These are phyloP conservation scores for Histomonas meleagridis DNA, from an alignment of 208 protist genomes.

Conservation along the genomic window DNA sequence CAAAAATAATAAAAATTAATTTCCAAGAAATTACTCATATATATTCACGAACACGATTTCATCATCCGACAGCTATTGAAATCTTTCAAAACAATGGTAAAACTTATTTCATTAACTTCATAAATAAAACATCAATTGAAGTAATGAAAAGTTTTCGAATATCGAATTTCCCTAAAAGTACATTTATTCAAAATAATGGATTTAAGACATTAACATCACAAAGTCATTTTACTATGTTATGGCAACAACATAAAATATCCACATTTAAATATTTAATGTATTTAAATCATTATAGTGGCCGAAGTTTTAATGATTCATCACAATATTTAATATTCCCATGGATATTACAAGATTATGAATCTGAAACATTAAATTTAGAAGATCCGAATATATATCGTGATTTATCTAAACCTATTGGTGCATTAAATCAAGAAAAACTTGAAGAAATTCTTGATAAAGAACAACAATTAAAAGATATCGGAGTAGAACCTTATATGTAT, in stretches of 20 bases:
- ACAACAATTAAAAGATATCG: neutral
- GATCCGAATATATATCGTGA: constrained; percentile 45
- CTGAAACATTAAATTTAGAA: neutral
- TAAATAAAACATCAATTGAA: neutral
- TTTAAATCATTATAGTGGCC: neutral
- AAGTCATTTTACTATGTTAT: neutral
- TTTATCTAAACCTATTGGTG: constrained; percentile 49
- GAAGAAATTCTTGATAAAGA: neutral
- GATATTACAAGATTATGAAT: constrained; percentile 48
- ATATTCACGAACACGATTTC: neutral
- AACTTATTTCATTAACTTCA: constrained; percentile 19
- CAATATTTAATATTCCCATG: constrained; percentile 38
- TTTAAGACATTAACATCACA: too few relatives aligned
- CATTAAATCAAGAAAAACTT: neutral
- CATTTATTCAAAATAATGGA: too few relatives aligned
- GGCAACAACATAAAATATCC: neutral
- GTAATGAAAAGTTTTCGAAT: neutral
- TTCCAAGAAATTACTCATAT: neutral
- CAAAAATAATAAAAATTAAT: too few relatives aligned
- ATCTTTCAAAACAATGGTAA: neutral
- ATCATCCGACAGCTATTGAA: constrained; percentile 36
- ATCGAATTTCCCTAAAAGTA: too few relatives aligned
- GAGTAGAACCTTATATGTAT: neutral
- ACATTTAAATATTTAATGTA: constrained; percentile 18
- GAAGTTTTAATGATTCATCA: constrained; percentile 25